Conservation (phyloP, 1,139 yeast genomes). For the Pichia sp. region DNA sequence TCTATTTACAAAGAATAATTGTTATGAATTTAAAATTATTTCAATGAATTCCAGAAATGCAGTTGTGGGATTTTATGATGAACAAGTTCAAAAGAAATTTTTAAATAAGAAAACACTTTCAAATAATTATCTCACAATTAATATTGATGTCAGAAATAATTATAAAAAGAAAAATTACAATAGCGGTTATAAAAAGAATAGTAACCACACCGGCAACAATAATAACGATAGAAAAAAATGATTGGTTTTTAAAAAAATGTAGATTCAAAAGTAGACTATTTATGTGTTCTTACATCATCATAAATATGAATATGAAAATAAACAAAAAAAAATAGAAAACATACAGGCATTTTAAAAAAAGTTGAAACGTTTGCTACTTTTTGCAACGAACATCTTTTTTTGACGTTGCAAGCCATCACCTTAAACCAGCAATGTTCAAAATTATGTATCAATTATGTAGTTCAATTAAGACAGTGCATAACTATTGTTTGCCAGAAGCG, state of each 20-base stretch:
- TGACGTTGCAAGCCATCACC: no score
- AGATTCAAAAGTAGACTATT: not conserved
- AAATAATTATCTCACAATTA: conserved; percentile 1
- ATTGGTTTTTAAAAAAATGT: not conserved
- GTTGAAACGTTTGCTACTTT: no score
- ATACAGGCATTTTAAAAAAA: no score
- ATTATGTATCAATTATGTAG: no score
- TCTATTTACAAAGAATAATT: conserved; percentile 1
- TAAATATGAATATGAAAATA: not conserved
- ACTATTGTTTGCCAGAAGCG: no score
- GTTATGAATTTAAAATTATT: not conserved
- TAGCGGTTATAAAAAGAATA: not conserved
- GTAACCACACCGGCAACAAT: not conserved
- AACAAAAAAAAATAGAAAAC: not conserved
- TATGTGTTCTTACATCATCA: not conserved
- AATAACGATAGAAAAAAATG: not conserved
- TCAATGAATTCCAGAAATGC: conserved; percentile 2
- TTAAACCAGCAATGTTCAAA: no score
- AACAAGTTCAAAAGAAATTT: conserved; percentile 3
- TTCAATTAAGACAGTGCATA: no score
- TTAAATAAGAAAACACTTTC: conserved; percentile 2
- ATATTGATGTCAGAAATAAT: conserved; percentile 4
- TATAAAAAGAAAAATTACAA: conserved; percentile 3
- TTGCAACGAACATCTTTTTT: no score
- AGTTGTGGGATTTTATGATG: conserved; percentile 3